These are phyloP conservation scores for Ettlia oleoabundans DNA, from an alignment of 139 green algal genomes.

Conservation along the genomic window DNA sequence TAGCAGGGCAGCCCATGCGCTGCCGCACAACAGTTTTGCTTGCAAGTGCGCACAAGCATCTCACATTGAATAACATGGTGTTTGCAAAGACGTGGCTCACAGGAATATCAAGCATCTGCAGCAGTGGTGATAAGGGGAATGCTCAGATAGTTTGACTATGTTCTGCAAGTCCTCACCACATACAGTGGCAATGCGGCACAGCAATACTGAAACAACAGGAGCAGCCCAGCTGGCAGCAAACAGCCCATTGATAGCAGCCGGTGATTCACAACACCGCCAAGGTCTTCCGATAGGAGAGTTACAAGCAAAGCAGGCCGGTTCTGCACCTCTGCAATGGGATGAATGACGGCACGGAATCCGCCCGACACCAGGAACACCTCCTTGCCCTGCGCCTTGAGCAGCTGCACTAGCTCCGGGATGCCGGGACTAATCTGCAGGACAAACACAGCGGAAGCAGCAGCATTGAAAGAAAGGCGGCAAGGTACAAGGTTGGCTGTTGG, in stretches of 20 bases:
- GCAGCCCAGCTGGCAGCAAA: background rate
- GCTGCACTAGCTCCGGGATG: conserved; percentile 87
- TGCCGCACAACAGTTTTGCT: no score
- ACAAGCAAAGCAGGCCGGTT: background rate
- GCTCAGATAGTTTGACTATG: no score
- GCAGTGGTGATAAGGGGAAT: background rate
- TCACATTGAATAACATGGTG: conserved; percentile 88
- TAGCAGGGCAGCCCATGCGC: no score
- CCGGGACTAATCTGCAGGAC: conserved; percentile 64
- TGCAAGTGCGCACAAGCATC: no score
- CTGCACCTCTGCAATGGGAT: conserved; percentile 87
- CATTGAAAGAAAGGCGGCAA: no score
- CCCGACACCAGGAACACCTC: conserved; percentile 95
- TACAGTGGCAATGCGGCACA: no score
- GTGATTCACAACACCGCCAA: no score
- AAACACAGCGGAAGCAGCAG: no score
- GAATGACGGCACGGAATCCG: conserved; percentile 94
- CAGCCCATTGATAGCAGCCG: no score
- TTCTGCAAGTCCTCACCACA: no score
- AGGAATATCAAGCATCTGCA: conserved; percentile 79
- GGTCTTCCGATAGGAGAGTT: no score
- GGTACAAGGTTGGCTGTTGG: background rate
- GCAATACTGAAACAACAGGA: no score
- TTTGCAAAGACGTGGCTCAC: conserved; percentile 93
- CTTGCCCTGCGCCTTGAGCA: conserved; percentile 67